These are phyloP conservation scores for Galium porrigens DNA, from an alignment of 305 asterid species.

Conservation along the genomic window DNA sequence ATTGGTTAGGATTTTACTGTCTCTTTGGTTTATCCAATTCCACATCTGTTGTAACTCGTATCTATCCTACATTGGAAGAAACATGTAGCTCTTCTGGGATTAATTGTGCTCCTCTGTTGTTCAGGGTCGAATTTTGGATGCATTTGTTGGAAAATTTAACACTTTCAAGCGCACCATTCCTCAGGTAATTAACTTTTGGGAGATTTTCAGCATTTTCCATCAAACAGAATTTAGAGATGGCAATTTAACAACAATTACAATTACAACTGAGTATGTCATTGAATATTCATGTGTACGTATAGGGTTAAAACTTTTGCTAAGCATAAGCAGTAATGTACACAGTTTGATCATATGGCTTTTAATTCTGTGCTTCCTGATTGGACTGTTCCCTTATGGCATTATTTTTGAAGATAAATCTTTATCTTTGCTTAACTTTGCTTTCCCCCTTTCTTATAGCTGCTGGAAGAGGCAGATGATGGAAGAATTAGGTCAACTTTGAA, in stretches of 20 bases:
- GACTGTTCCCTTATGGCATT: background rate
- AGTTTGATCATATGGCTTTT: background rate
- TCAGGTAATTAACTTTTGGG: slow-evolving; percentile 47
- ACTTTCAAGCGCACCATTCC: slow-evolving; percentile 93
- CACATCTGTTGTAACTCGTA: background rate
- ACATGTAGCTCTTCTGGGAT: background rate
- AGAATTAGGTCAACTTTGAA: slow-evolving; percentile 54
- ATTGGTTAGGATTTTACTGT: slow-evolving; percentile 44
- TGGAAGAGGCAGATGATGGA: slow-evolving; percentile 96
- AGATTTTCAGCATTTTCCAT: background rate
- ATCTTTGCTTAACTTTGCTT: background rate
- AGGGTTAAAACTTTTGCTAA: background rate
- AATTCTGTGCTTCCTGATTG: background rate
- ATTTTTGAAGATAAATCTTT: no score
- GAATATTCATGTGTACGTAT: background rate
- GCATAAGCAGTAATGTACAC: background rate
- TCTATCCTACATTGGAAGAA: background rate
- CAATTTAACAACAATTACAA: no score
- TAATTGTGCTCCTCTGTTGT: slow-evolving; percentile 5
- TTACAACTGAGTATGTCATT: no score
- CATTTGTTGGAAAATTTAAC: slow-evolving; percentile 94
- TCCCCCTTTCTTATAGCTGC: slow-evolving; percentile 30
- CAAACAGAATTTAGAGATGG: background rate
- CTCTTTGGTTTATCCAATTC: slow-evolving; percentile 14
- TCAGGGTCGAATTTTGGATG: slow-evolving; percentile 95